Percentiles rank a stretch among this genome's conserved stretches.
Evolutionary conservation across 2,329 filamentous ascomycete genomes (phyloP).

Genomic region (Hypoxylon sp.): DNA sequence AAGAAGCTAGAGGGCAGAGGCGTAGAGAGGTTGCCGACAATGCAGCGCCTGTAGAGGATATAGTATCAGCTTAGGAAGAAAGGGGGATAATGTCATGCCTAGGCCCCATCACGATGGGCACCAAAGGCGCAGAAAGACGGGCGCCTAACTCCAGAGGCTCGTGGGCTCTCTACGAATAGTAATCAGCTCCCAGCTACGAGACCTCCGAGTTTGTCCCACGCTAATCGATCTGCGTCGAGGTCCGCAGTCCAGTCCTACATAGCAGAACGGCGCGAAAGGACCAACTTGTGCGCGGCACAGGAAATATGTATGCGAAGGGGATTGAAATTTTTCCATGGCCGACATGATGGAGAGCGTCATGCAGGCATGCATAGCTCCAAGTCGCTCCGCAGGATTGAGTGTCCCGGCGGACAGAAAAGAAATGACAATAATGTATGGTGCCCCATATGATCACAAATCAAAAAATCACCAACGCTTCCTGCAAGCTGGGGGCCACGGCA

Average conservation of each 20-base stretch:
- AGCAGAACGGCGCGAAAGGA: neutral
- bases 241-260: slow-evolving; percentile 4
- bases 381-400: neutral
- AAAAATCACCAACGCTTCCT: slow-evolving; percentile 28
- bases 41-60: neutral
- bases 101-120: neutral
- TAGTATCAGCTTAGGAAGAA: neutral
- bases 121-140: neutral
- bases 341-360: neutral
- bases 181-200: neutral
- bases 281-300: neutral
- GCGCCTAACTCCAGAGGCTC: neutral
- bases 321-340: neutral
- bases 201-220: neutral
- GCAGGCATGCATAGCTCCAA: neutral
- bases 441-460: slow-evolving; percentile 43
- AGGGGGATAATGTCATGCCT: neutral
- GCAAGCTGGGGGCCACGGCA: neutral
- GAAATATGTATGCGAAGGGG: neutral
- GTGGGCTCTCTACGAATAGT: slow-evolving; percentile 11
- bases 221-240: neutral
- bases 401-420: neutral
- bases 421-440: slow-evolving; percentile 9
- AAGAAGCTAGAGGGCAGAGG: neutral
- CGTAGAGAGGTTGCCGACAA: neutral